Evolutionary conservation across 192 early-diverging fungal genomes (phyloP), one percentile per base, ranked within the genome.

Genomic region (Backusella mclennaniae): DNA sequence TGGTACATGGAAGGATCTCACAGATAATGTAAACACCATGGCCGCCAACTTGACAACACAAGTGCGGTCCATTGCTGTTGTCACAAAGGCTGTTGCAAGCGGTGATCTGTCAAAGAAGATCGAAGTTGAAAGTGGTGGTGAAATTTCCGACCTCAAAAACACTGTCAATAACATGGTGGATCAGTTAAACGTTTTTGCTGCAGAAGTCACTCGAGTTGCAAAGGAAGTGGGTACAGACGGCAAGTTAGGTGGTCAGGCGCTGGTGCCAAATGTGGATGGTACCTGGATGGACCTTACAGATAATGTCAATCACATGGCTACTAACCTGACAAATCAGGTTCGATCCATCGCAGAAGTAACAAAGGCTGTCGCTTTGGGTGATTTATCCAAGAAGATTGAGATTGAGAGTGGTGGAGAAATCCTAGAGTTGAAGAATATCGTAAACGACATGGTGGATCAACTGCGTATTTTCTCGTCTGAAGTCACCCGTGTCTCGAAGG

Each of bases 131-230:
- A 26, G 26, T 26, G 26, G 26, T 26, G 26, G 26, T 26, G 92
- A 92, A 76, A 93, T 94, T 80, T 70, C 84, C 3, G 89, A 89
- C 35, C 83, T 94, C 14, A 94, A 93, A 75, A 79, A 87, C 23
- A 92, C 90, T 1, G 90, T 94, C 44, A 94, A 94, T 78, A 84
- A 76, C 0, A 90, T 94, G 89, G 92, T 92, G 26, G 91, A 90
- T 67, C 91, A 88, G 63, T 68, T 88, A 1, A 80, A 76, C 2
- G 84, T 76, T 2, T 88, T 88, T 79, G 85, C 85, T 6, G 80
- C 82, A 35, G 90, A 94, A 81, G 93, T 93, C 0, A 90, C 90
- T 0, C 88, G 93, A 69, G 91, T 94, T 3, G 90, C 93, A 0
- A 78, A 83, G 1, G 90, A 92, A 78, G 93, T 94, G 26, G 93